Base-by-base conservation (phyloP, 176 grass and related monocot genomes). In the Aegilops speltoides region DNA sequence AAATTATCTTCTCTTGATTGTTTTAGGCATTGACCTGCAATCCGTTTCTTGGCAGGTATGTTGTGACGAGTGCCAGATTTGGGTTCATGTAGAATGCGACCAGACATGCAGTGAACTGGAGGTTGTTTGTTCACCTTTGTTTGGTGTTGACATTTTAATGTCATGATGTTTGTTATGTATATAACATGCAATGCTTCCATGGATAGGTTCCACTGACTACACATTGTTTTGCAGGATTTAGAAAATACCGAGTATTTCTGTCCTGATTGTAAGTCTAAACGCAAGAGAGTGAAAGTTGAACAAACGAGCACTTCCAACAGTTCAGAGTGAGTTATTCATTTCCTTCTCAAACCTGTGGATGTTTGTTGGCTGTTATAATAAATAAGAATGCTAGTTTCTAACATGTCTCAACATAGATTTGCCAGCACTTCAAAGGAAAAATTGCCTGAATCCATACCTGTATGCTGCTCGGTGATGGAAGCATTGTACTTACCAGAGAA, bases 21-120 rank as follows among this genome's bases (percentile, higher is more conserved):
- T 67, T 80, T n/a, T 48, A 10, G 22, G 37, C 34, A 22, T 38
- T 85, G 64, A 91, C 3, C 32, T 78, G 17, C 13, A 64, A 41
- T 25, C 25, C 29, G 14, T 57, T 78, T 78, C 11, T 78, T 87
- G 67, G 78, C 78, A 99, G 97, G 92, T 94, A 68, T 95, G 94
- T 65, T 99, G 97, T 78, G 94, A 99, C 82, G 92, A 88, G 8
- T 99, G 97, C 48, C 82, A 99, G 59, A 91, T 99, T 87, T 99
- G 97, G 97, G 93, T 95, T 85, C 97, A 99, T 1, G 40, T 94
- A 81, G 97, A 99, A 86, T 99, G 97, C 76, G 92, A 96, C 68
- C 80, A 11, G 41, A 94, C 85, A 40, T 93, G 91, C 84, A 73
- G 34, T 23, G 91, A 93, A 24, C 68, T 94, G 80, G 87, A 99